phyloP scores from a whole-genome alignment of 2,329 filamentous ascomycete species.

The Hypoxylon sp. region DNA sequence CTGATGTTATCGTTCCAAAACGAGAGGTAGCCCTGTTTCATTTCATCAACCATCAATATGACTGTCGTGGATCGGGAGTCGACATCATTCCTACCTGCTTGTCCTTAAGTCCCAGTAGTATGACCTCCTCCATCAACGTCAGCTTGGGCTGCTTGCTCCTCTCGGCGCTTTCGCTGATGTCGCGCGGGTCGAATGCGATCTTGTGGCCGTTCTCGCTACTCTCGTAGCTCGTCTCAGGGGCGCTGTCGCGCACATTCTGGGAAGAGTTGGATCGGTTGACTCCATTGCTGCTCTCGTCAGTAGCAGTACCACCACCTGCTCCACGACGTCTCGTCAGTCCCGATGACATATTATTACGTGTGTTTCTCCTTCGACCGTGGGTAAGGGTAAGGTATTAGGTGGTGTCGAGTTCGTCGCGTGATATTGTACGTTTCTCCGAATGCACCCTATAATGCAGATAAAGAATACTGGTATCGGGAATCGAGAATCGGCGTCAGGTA shows the following conservation, averaged over 20 bases:
- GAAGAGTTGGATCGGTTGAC: constrained; percentile 70
- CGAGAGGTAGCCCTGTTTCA: constrained; percentile 88
- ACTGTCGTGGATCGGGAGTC: background rate
- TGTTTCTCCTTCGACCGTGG: constrained; percentile 12
- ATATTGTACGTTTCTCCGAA: constrained; percentile 12
- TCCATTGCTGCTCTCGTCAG: constrained; percentile 66
- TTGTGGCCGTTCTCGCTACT: constrained; percentile 96
- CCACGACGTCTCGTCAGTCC: constrained; percentile 61
- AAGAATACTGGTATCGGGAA: constrained; percentile 2
- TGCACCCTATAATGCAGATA: constrained; percentile 14
- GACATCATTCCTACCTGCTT: constrained; percentile 80
- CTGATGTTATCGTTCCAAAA: constrained; percentile 99
- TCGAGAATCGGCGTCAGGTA: background rate
- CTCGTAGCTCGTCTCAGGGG: constrained; percentile 86
- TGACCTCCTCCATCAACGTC: constrained; percentile 97
- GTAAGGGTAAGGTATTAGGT: constrained; percentile 4
- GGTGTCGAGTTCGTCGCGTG: constrained; percentile 29
- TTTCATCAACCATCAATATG: constrained; percentile 35
- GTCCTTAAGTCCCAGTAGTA: constrained; percentile 95
- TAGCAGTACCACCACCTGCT: constrained; percentile 69
- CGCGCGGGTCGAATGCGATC: constrained; percentile 96
- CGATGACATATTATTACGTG: constrained; percentile 55
- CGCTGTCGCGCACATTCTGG: constrained; percentile 64
- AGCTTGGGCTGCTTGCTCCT: constrained; percentile 97
- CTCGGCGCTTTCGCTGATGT: constrained; percentile 97